phyloP scores from a whole-genome alignment of 2,329 filamentous ascomycete genomes.

The Aureobasidium mangrovei region DNA sequence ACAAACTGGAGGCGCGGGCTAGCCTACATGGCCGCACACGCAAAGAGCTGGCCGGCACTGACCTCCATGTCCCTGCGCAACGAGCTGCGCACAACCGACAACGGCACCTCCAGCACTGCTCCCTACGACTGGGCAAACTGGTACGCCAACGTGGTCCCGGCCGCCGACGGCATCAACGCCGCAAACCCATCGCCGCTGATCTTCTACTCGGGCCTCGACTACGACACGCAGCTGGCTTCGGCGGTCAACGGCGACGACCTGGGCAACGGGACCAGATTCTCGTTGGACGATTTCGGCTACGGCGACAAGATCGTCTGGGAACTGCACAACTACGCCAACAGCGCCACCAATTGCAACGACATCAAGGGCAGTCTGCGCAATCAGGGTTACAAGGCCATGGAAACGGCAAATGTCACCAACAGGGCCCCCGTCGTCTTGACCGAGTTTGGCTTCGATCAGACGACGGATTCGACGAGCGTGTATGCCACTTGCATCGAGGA shows the following conservation, averaged over 20 bases:
- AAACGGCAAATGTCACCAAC: constrained; percentile 30
- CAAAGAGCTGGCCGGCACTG: constrained; percentile 37
- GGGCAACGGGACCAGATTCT: constrained; percentile 41
- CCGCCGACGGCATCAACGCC: constrained; percentile 41
- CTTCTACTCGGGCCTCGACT: constrained; percentile 51
- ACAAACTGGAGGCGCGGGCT: constrained; percentile 54
- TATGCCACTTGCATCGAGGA: constrained; percentile 46
- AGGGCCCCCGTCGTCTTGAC: constrained; percentile 44
- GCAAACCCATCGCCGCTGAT: constrained; percentile 47
- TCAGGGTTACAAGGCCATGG: constrained; percentile 47
- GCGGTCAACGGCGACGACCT: constrained; percentile 43
- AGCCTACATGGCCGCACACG: constrained; percentile 51
- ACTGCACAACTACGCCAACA: constrained; percentile 52
- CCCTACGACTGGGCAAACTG: constrained; percentile 50
- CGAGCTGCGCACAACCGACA: constrained; percentile 40
- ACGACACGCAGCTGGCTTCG: constrained; percentile 47
- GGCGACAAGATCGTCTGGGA: constrained; percentile 50
- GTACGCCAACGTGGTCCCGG: constrained; percentile 44
- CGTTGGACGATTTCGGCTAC: constrained; percentile 40
- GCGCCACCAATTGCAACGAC: constrained; percentile 39
- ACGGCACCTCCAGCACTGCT: neutral
- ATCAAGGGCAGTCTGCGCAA: constrained; percentile 41
- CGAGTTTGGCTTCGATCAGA: constrained; percentile 46
- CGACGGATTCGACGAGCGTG: constrained; percentile 33
- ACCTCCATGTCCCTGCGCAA: constrained; percentile 47